These are phyloP conservation scores for Orobanche coerulescens DNA, from an alignment of 257 asterid species.

Conservation along the genomic window DNA sequence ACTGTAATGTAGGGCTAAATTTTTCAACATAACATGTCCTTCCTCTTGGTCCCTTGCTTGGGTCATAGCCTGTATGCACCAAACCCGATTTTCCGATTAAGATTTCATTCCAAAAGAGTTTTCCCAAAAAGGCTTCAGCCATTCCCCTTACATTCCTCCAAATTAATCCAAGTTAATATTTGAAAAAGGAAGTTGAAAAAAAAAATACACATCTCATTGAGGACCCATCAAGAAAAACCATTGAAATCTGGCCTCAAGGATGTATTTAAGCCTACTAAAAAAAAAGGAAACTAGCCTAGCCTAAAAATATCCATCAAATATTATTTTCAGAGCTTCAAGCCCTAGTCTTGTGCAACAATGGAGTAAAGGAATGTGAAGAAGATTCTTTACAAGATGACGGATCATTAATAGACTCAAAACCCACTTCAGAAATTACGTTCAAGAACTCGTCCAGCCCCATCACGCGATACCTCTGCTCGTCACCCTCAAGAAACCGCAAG, in stretches of 20 bases:
- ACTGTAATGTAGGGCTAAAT: too few species aligned
- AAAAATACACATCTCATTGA: constrained; percentile 30
- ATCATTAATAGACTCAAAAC: constrained; percentile 21
- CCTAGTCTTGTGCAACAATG: constrained; percentile 42
- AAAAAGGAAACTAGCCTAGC: not conserved
- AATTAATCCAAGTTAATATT: not conserved
- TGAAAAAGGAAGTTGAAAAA: not conserved
- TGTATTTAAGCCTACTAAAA: constrained; percentile 13
- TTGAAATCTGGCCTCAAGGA: constrained; percentile 34
- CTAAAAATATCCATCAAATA: constrained; percentile 1
- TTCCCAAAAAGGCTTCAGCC: too few species aligned
- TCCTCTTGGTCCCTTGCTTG: too few species aligned
- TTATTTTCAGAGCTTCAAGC: constrained; percentile 26
- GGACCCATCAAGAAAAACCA: constrained; percentile 21
- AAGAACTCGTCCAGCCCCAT: constrained; percentile 40
- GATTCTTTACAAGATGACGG: constrained; percentile 39
- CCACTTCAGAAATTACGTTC: constrained; percentile 27
- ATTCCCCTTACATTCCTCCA: too few species aligned
- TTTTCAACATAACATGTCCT: too few species aligned
- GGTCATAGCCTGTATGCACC: too few species aligned
- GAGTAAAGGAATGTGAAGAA: constrained; percentile 28
- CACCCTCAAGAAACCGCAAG: constrained; percentile 33
- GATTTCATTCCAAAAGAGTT: too few species aligned
- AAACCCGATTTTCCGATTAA: too few species aligned
- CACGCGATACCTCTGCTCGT: constrained; percentile 38